phyloP scores from a whole-genome alignment of 1,139 yeast genomes.

The Diutina pseudorugosa region DNA sequence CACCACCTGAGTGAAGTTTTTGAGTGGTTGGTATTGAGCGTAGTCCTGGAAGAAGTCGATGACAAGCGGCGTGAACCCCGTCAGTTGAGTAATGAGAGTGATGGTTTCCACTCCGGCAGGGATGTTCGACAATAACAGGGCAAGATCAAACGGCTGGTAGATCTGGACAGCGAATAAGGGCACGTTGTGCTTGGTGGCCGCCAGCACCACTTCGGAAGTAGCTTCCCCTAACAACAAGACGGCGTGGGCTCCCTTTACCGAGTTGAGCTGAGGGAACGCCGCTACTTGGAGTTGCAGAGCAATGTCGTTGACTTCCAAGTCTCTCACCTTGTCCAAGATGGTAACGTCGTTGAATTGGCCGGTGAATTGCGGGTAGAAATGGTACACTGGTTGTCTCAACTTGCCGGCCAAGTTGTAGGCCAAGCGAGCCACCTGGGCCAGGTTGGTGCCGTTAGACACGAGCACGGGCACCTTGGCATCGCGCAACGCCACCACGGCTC shows the following conservation, averaged over 20 bases:
- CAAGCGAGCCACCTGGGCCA: constrained; percentile 35
- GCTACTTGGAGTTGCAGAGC: background rate
- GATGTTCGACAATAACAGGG: constrained; percentile 34
- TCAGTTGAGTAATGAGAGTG: constrained; percentile 53
- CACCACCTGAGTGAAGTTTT: constrained; percentile 39
- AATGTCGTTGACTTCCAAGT: background rate
- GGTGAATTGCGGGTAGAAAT: background rate
- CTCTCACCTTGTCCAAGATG: background rate
- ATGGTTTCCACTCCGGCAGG: constrained; percentile 48
- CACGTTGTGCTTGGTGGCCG: constrained; percentile 28
- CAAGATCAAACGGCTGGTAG: constrained; percentile 60
- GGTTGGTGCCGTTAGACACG: constrained; percentile 48
- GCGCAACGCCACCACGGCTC: constrained; percentile 55
- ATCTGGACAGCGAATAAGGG: constrained; percentile 48
- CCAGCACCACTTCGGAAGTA: constrained; percentile 28
- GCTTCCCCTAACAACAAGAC: constrained; percentile 53
- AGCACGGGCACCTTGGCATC: constrained; percentile 55
- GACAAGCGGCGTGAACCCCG: constrained; percentile 47
- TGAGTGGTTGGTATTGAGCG: constrained; percentile 33
- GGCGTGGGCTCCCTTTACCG: constrained; percentile 21
- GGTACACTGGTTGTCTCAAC: background rate
- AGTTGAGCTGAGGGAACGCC: background rate
- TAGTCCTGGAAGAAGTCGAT: constrained; percentile 64
- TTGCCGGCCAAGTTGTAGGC: constrained; percentile 3
- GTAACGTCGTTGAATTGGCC: background rate